These are phyloP conservation scores for Quercus mongolica DNA, from an alignment of 306 rosid genomes.

Conservation along the genomic window DNA sequence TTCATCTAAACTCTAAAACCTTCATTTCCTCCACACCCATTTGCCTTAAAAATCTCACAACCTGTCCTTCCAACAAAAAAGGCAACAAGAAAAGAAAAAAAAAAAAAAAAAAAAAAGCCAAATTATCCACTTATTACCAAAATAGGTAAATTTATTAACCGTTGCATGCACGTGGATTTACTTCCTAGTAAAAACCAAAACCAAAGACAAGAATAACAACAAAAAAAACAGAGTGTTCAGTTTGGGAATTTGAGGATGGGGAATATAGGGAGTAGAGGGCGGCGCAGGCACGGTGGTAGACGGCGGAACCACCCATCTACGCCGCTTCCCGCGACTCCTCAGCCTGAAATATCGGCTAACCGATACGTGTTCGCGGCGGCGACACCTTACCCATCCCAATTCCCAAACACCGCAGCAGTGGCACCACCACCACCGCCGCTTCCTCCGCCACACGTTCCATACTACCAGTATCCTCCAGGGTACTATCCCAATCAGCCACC, in stretches of 20 bases:
- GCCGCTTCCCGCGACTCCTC: slow-evolving; percentile 51
- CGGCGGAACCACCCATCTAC: slow-evolving; percentile 67
- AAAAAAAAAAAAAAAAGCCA: not conserved
- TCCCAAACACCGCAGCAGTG: slow-evolving; percentile 22
- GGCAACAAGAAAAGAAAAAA: not conserved
- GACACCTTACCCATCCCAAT: slow-evolving; percentile 59
- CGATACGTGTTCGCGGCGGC: slow-evolving; percentile 63
- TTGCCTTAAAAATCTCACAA: too few relatives aligned
- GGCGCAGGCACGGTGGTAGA: slow-evolving; percentile 53
- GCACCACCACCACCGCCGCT: too few relatives aligned
- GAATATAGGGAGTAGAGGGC: slow-evolving; percentile 57
- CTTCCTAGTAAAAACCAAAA: not conserved
- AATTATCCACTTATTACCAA: not conserved
- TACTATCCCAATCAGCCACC: slow-evolving; percentile 57
- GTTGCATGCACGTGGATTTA: not conserved
- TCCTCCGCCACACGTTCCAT: slow-evolving; percentile 23
- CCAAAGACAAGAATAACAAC: too few relatives aligned
- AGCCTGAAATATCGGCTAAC: slow-evolving; percentile 59
- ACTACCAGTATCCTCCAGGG: slow-evolving; percentile 56
- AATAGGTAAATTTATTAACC: not conserved
- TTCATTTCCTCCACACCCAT: not conserved
- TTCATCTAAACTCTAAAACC: not conserved
- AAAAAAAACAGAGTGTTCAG: not conserved
- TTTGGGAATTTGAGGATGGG: slow-evolving; percentile 43
- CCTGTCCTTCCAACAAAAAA: not conserved